Evolutionary conservation across 2,329 filamentous ascomycete genomes (phyloP), one percentile per base, ranked within the genome.

Genomic region (Beauveria scarabaeidicola): DNA sequence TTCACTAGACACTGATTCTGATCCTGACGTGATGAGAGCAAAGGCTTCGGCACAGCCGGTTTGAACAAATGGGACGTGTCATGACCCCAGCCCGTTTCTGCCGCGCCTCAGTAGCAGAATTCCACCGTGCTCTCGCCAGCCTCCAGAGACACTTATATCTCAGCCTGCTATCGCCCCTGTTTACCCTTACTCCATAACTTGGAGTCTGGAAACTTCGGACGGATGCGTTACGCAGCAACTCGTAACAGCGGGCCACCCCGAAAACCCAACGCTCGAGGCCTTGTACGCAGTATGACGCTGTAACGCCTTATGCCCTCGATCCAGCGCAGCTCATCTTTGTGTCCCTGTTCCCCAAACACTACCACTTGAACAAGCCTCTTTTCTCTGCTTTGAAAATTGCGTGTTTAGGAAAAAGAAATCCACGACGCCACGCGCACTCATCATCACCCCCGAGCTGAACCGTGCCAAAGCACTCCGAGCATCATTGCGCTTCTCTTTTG

Each of bases 41-140:
- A 17, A 41, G 47, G 25, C 47, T 27, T n/a, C 10, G 21, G 19
- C 23, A 17, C 47, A 32, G 38, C 55, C 29, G 38, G 47, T 44
- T 51, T 48, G 32, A 43, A 46, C n/a, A 52, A 23, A 52, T 52
- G 47, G 55, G 38, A 58, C 38, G 55, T 58, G 55, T 52, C 55
- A 58, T 52, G 38, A 25, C 38, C 55, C 46, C 41, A 50, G 46
- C 54, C 32, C 21, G 29, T 17, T 43, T 38, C 38, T 58, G 55
- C 36, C 29, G 46, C 55, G 55, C 25, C 46, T 19, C 17, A 58
- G 55, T 52, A 52, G 38, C 46, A 58, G 55, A 21, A 29, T 58
- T 40, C 47, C 55, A 19, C 47, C 32, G 7, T 21, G 25, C 32
- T 58, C 10, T 32, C 46, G 27, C 29, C 55, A 9, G 25, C 27